Evolutionary conservation across 1,284 basidiomycete species (phyloP).

Genomic region (Ceratobasidium sp.): DNA sequence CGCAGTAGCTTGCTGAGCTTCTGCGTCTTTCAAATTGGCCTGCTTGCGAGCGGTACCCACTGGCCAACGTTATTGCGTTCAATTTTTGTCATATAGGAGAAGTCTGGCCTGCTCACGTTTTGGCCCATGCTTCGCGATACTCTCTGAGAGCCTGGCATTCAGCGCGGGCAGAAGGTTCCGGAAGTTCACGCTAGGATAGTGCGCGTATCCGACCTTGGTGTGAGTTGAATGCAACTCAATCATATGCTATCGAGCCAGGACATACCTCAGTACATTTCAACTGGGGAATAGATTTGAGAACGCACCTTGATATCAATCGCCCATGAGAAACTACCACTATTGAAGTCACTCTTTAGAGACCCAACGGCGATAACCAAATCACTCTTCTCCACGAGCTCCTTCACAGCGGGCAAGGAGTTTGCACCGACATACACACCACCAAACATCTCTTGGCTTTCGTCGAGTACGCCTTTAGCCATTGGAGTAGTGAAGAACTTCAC

Average conservation of each 20-base stretch:
- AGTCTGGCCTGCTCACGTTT: constrained; percentile 47
- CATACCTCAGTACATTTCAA: neutral
- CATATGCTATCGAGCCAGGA: constrained; percentile 53
- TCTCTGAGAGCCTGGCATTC: constrained; percentile 55
- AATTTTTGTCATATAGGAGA: constrained; percentile 51
- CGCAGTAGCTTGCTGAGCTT: constrained; percentile 43
- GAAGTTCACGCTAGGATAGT: constrained; percentile 62
- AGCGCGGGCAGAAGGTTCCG: constrained; percentile 60
- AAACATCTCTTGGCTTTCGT: constrained; percentile 85
- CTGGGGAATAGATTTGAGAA: neutral
- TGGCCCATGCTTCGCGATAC: constrained; percentile 50
- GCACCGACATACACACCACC: constrained; percentile 91
- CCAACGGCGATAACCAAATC: constrained; percentile 90
- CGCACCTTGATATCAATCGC: constrained; percentile 21
- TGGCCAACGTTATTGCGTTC: constrained; percentile 47
- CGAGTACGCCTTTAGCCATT: constrained; percentile 89
- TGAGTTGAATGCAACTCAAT: constrained; percentile 85
- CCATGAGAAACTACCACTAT: constrained; percentile 87
- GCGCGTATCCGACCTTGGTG: constrained; percentile 65
- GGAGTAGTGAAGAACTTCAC: constrained; percentile 85
- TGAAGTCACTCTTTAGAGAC: constrained; percentile 87
- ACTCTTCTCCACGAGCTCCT: constrained; percentile 81
- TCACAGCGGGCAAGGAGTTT: constrained; percentile 77
- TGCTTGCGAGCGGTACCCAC: constrained; percentile 50
- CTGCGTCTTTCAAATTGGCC: constrained; percentile 49